Evolutionary conservation across 805 yeast genomes (phyloP), one percentile per base, ranked within the genome.

Genomic region (Nakazawaea molendinolei): DNA sequence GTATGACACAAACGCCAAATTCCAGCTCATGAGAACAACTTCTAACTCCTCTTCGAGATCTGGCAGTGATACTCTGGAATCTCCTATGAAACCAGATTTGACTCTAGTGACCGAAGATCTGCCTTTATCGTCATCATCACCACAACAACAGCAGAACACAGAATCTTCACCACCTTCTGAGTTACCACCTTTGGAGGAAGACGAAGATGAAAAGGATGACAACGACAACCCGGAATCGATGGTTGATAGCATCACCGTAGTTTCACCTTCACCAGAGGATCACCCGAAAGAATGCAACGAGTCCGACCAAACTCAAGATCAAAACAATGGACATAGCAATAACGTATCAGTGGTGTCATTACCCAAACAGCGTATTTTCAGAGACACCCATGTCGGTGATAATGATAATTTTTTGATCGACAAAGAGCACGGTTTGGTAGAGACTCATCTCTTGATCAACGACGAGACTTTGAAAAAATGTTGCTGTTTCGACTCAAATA

Each of bases 401-500:
- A 38, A 15, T 23, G 40, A 32, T 24, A 12, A 15, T 12, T 9
- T 28, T 15, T 15, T 24, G 12, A 18, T 38, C 14, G 35, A 38
- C 23, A 13, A 15, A 15, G 40, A 38, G 6, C 40, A 38, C 16
- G 40, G 36, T 8, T 23, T 38, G 26, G 36, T 38, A 20, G 33
- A 32, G 17, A 28, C 29, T 5, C 40, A 38, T 15, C 13, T 10
- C 13, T 20, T 38, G 15, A 38, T 38, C 20, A 17, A 14, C 9
- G 40, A 24, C 8, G 40, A 38, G 2, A 16, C n/a, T 3, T 28
- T 38, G 26, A 27, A 33, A 19, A 32, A 33, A 24, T 38, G 40
- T 23, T 38, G 40, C 29, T 19, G 35, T 31, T 36, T 21, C 24
- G 39, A 36, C 16, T 16, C 39, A 31, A 31, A 27, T 15, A 7